Evolutionary conservation across 176 grass and related monocot species (phyloP).

Genomic region (Rhynchospora pubera): DNA sequence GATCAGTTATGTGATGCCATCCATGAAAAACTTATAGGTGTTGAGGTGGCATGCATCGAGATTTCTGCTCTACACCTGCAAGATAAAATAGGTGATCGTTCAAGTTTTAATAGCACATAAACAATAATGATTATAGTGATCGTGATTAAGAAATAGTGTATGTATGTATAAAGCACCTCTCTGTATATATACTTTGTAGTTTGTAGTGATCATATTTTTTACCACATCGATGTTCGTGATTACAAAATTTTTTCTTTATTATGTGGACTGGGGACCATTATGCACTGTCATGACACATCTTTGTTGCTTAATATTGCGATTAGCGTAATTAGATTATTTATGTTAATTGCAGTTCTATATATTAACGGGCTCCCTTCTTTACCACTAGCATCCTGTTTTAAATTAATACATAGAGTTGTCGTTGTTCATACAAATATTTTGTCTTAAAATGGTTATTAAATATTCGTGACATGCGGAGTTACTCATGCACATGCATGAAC

Average conservation of each 20-base stretch:
- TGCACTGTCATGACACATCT: background rate
- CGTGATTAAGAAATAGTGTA: background rate
- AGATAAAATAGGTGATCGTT: background rate
- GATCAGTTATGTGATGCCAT: slow-evolving; percentile 42
- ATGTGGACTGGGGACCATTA: background rate
- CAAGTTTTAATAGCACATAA: background rate
- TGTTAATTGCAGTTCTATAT: background rate
- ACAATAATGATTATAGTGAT: background rate
- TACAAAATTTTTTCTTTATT: background rate
- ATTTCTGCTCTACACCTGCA: slow-evolving; percentile 4
- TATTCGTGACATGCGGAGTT: background rate
- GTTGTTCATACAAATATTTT: background rate
- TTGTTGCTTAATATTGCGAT: background rate
- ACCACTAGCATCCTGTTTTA: background rate
- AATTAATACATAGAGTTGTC: background rate
- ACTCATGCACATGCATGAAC: background rate
- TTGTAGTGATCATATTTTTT: background rate
- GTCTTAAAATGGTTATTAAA: background rate
- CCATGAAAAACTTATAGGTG: slow-evolving; percentile 20
- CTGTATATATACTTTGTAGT: background rate
- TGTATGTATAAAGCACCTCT: background rate
- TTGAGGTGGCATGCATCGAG: slow-evolving; percentile 5
- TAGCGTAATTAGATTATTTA: background rate
- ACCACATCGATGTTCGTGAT: background rate
- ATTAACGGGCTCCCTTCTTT: background rate